Evolutionary conservation across 805 yeast species (phyloP).

Genomic region (Candida sphagnicola): DNA sequence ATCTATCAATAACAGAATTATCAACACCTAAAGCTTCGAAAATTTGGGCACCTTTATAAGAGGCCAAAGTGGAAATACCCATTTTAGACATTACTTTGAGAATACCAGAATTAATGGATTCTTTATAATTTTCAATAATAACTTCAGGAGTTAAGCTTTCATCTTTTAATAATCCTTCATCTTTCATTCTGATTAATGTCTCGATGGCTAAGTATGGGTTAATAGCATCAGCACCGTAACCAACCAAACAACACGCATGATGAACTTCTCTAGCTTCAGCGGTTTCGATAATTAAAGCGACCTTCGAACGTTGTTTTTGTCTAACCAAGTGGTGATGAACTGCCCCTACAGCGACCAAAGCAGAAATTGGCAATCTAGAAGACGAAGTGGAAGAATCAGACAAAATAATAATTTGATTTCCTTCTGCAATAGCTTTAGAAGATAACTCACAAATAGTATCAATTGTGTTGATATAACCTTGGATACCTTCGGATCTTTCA

Average conservation of each 20-base stretch:
- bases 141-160: conserved; percentile 52
- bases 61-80: conserved; percentile 98
- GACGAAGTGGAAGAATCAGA: conserved; percentile 64
- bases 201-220: conserved; percentile 94
- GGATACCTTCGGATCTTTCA: conserved; percentile 73
- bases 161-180: conserved; percentile 64
- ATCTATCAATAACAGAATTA: conserved; percentile 89
- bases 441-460: conserved; percentile 88
- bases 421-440: conserved; percentile 73
- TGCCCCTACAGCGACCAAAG: conserved; percentile 92
- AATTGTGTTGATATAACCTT: conserved; percentile 80
- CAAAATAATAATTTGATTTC: conserved; percentile 70
- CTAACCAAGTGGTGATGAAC: conserved; percentile 95
- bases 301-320: conserved; percentile 93
- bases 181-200: conserved; percentile 78
- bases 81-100: conserved; percentile 97
- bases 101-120: conserved; percentile 86
- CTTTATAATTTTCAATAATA: conserved; percentile 73
- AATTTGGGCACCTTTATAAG: conserved; percentile 99
- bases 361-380: conserved; percentile 74
- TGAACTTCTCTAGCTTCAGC: conserved; percentile 98
- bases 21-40: conserved; percentile 96
- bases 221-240: conserved; percentile 96
- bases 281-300: conserved; percentile 86
- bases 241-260: conserved; percentile 89